These are phyloP conservation scores for Tuber magnatum DNA, from an alignment of 495 filamentous ascomycete genomes.

Conservation along the genomic window DNA sequence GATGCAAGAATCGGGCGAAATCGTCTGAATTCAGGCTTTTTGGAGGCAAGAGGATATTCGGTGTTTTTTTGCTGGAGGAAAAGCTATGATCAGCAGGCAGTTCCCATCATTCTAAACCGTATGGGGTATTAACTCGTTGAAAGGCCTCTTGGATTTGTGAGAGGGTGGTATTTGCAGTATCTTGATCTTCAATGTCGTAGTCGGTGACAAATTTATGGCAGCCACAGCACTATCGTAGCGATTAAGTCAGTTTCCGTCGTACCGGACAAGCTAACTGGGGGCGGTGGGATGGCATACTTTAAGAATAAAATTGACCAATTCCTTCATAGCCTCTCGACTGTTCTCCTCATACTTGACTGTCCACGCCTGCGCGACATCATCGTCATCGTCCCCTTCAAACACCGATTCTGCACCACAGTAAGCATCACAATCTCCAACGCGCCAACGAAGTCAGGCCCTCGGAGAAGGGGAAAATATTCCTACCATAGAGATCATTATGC, in stretches of 20 bases:
- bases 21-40: conserved; percentile 58
- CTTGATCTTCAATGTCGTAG: conserved; percentile 78
- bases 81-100: conserved; percentile 1
- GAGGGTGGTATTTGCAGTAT: conserved; percentile 56
- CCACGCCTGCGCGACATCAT: conserved; percentile 78
- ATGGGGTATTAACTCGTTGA: conserved; percentile 51
- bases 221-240: conserved; percentile 52
- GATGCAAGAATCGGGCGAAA: conserved; percentile 69
- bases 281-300: conserved; percentile 43
- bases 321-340: conserved; percentile 60
- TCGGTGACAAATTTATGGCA: conserved; percentile 64
- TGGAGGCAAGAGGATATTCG: conserved; percentile 90
- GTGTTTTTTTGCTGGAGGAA: conserved; percentile 58
- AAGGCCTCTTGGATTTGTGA: conserved; percentile 74
- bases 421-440: conserved; percentile 14
- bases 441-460: background rate
- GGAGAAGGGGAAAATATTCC: conserved; percentile 1
- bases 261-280: background rate
- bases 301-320: conserved; percentile 83
- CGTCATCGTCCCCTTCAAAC: conserved; percentile 44
- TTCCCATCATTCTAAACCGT: background rate
- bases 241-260: conserved; percentile 2
- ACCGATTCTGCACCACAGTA: conserved; percentile 38
- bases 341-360: conserved; percentile 63
- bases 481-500: conserved; percentile 33